Conservation (phyloP, 805 yeast genomes). For the Starmerella apis region DNA sequence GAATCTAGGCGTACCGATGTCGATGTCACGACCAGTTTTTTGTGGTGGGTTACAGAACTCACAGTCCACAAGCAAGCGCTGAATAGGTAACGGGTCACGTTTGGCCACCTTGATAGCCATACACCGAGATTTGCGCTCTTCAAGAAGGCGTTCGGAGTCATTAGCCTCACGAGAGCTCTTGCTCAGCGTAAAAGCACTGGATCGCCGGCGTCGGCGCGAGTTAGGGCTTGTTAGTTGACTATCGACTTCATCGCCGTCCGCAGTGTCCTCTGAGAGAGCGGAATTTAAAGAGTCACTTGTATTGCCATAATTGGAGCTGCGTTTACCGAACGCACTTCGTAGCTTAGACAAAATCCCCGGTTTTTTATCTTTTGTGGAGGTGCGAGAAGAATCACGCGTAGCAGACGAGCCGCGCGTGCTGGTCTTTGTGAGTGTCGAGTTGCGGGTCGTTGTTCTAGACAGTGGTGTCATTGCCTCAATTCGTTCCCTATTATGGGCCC, state of each 20-base stretch:
- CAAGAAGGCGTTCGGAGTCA: conserved; percentile 21
- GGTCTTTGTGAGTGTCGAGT: conserved; percentile 1
- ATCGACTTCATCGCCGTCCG: not conserved
- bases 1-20: conserved; percentile 20
- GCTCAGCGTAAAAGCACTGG: conserved; percentile 1
- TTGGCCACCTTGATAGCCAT: conserved; percentile 27
- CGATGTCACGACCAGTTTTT: conserved; percentile 19
- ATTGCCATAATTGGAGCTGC: not conserved
- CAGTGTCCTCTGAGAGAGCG: not conserved
- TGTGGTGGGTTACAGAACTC: conserved; percentile 29
- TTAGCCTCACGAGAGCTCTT: conserved; percentile 7
- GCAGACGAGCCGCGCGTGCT: conserved; percentile 5
- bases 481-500: not conserved
- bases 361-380: conserved; percentile 9
- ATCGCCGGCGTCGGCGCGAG: conserved; percentile 20
- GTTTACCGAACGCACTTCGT: conserved; percentile 10
- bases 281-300: not conserved
- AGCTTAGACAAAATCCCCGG: conserved; percentile 16
- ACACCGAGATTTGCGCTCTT: conserved; percentile 24
- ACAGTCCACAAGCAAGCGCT: conserved; percentile 28
- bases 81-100: conserved; percentile 27
- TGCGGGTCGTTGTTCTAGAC: conserved; percentile 1
- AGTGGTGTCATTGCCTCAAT: conserved; percentile 3
- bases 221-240: conserved; percentile 4
- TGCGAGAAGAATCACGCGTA: not conserved